phyloP scores from a whole-genome alignment of 169 alveolate genomes.

The Cryptosporidium sp. region DNA sequence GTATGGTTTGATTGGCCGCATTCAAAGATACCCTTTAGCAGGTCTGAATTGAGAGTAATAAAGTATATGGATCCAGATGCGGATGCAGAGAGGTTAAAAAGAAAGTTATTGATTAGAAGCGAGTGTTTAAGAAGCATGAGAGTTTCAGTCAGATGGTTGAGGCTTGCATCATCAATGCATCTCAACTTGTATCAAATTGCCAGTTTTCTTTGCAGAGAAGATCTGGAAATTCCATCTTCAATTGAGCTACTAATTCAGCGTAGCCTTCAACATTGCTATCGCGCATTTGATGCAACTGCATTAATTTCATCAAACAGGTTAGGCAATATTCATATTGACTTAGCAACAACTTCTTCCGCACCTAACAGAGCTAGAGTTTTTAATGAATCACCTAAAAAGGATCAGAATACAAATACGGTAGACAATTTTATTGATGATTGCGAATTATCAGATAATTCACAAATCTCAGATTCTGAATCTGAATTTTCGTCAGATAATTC shows the following conservation, averaged over 20 bases:
- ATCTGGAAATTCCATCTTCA: slow-evolving; percentile 88
- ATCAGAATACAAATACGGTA: slow-evolving; percentile 3
- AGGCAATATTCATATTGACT: slow-evolving; percentile 77
- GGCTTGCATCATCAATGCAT: slow-evolving; percentile 89
- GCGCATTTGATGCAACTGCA: slow-evolving; percentile 81
- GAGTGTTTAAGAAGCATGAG: slow-evolving; percentile 92
- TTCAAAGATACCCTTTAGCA: slow-evolving; percentile 89
- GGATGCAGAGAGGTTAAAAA: slow-evolving; percentile 89
- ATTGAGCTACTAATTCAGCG: slow-evolving; percentile 84
- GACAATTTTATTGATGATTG: slow-evolving; percentile 18
- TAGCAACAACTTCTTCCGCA: slow-evolving; percentile 77
- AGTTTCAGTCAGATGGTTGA: slow-evolving; percentile 88
- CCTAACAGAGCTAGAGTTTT: slow-evolving; percentile 12
- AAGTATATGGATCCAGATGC: slow-evolving; percentile 89
- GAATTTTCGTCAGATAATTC: slow-evolving; percentile 51
- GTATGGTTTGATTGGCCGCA: slow-evolving; percentile 99
- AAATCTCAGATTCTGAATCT: slow-evolving; percentile 9
- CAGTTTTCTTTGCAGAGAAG: slow-evolving; percentile 85
- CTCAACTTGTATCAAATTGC: slow-evolving; percentile 90
- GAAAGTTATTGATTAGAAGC: slow-evolving; percentile 86
- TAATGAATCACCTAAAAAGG: slow-evolving; percentile 20
- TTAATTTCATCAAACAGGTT: slow-evolving; percentile 80
- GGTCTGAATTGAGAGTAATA: slow-evolving; percentile 85
- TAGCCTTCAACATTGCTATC: slow-evolving; percentile 76
- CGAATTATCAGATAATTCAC: slow-evolving; percentile 13